These are phyloP conservation scores for Naematelia encephala DNA, from an alignment of 768 basidiomycete species.

Conservation along the genomic window DNA sequence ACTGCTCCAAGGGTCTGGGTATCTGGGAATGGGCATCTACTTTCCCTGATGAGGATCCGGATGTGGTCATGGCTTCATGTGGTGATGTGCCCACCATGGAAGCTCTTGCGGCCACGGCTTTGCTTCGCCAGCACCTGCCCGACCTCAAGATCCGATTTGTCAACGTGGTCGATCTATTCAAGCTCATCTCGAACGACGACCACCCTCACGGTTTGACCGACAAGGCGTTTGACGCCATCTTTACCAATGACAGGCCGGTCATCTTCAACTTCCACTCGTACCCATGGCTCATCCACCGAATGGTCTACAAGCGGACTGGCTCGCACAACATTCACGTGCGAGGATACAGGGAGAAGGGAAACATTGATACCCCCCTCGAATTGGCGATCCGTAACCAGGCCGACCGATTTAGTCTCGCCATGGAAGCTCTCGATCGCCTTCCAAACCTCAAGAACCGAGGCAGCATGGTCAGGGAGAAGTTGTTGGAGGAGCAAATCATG, in stretches of 20 bases:
- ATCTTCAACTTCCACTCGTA: constrained; percentile 81
- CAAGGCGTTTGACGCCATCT: constrained; percentile 31
- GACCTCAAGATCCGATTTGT: constrained; percentile 73
- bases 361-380: constrained; percentile 42
- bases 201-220: constrained; percentile 47
- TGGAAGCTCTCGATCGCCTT: constrained; percentile 44
- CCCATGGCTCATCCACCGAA: constrained; percentile 44
- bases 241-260: constrained; percentile 52
- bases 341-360: constrained; percentile 45
- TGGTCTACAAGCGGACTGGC: constrained; percentile 39
- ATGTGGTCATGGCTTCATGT: constrained; percentile 71
- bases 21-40: constrained; percentile 80
- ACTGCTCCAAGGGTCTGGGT: constrained; percentile 83
- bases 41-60: constrained; percentile 58
- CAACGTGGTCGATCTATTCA: constrained; percentile 86
- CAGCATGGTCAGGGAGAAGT: constrained; percentile 36
- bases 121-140: constrained; percentile 61
- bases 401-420: constrained; percentile 40
- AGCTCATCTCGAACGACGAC: constrained; percentile 62
- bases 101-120: constrained; percentile 75
- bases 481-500: constrained; percentile 34
- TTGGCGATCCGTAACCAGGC: constrained; percentile 34
- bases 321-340: constrained; percentile 30
- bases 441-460: constrained; percentile 32
- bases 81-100: constrained; percentile 83